phyloP scores from a whole-genome alignment of 176 grass and related monocot genomes.

The Pontederia paniculata region DNA sequence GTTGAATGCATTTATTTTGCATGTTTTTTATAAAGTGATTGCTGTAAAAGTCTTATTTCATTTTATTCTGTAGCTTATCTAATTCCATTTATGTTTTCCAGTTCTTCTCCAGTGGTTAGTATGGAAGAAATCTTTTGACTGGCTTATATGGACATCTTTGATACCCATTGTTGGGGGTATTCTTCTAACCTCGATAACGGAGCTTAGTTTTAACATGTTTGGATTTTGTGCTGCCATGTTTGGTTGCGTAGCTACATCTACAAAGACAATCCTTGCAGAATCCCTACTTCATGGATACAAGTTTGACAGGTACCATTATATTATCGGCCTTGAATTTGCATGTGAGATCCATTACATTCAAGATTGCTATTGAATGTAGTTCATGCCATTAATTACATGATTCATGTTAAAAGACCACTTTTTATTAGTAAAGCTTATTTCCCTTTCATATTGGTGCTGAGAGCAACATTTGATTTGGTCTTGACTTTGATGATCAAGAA shows the following conservation, averaged over 20 bases:
- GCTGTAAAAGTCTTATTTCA: too few species aligned
- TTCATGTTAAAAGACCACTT: too few species aligned
- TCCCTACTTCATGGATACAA: slow-evolving; percentile 94
- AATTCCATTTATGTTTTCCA: slow-evolving; percentile 21
- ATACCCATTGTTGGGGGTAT: slow-evolving; percentile 93
- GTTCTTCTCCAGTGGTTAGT: slow-evolving; percentile 96
- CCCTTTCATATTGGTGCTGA: too few species aligned
- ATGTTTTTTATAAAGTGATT: background rate
- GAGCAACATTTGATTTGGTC: too few species aligned
- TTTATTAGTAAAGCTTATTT: too few species aligned
- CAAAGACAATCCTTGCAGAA: slow-evolving; percentile 92
- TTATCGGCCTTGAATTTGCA: background rate
- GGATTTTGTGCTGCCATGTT: slow-evolving; percentile 92
- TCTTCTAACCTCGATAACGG: slow-evolving; percentile 79
- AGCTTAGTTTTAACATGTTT: slow-evolving; percentile 94
- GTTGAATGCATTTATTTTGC: background rate
- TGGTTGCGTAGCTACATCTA: slow-evolving; percentile 88
- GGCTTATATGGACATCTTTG: slow-evolving; percentile 87
- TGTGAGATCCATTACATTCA: background rate
- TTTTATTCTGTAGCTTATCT: slow-evolving; percentile 2
- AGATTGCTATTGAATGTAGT: background rate
- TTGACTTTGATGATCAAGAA: too few species aligned
- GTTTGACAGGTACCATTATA: slow-evolving; percentile 78
- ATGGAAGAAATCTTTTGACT: slow-evolving; percentile 85
- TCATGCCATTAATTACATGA: too few species aligned